Percentiles rank a stretch among this genome's conserved stretches.
phyloP scores from a whole-genome alignment of 78 protist species.

The Capsaspora owczarzaki region DNA sequence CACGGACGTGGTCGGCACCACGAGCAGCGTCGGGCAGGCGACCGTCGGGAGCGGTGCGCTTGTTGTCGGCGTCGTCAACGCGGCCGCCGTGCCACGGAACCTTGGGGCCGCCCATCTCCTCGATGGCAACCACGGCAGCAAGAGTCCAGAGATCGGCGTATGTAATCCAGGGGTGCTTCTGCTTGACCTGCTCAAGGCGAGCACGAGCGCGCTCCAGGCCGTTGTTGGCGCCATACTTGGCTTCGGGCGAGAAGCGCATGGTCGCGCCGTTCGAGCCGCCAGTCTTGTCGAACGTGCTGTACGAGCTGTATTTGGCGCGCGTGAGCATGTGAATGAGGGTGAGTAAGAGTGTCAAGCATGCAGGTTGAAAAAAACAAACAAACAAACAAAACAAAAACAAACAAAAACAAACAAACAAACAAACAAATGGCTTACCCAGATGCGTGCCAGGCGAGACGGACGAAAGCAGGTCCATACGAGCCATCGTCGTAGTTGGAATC shows the following conservation, averaged over 20 bases:
- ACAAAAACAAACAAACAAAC: too few species aligned
- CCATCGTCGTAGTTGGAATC: constrained; percentile 17
- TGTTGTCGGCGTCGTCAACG: constrained; percentile 32
- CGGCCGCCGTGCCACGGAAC: constrained; percentile 54
- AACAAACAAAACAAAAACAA: too few species aligned
- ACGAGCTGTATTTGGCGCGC: too few species aligned
- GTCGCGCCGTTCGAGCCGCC: constrained; percentile 58
- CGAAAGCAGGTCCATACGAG: constrained; percentile 41
- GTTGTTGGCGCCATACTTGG: constrained; percentile 50
- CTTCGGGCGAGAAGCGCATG: constrained; percentile 59
- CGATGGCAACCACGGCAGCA: constrained; percentile 52
- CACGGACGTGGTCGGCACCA: background rate
- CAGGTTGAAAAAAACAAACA: too few species aligned
- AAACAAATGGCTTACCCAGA: constrained; percentile 43
- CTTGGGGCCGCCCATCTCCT: constrained; percentile 59
- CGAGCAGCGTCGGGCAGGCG: constrained; percentile 46
- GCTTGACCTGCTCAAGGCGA: constrained; percentile 34
- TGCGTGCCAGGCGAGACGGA: constrained; percentile 71
- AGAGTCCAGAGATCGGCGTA: constrained; percentile 60
- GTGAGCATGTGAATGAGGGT: too few species aligned
- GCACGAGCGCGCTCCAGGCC: constrained; percentile 46
- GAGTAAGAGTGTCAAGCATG: too few species aligned
- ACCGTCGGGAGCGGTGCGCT: constrained; percentile 41
- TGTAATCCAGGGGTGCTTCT: constrained; percentile 37
- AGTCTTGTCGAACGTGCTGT: constrained; percentile 39